These are phyloP conservation scores for Dactylis glomerata DNA, from an alignment of 176 grass and related monocot species.

Conservation along the genomic window DNA sequence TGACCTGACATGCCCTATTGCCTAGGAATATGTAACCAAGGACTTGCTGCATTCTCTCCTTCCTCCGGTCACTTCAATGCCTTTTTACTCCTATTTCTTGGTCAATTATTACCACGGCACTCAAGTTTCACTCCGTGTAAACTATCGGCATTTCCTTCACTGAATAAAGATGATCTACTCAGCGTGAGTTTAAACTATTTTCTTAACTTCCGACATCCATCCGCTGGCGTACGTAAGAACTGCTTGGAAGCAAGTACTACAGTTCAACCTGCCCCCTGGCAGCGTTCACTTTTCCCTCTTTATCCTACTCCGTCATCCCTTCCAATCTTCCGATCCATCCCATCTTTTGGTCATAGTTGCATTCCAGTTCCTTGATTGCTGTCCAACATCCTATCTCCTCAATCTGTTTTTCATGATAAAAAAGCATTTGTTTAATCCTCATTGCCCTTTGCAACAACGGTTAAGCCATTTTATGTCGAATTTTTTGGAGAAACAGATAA, in stretches of 20 bases:
- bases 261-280: constrained; percentile 20
- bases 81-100: constrained; percentile 15
- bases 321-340: neutral
- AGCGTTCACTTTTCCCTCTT: constrained; percentile 8
- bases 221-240: neutral
- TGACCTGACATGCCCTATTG: constrained; percentile 80
- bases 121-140: neutral
- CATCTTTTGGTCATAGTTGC: constrained; percentile 21
- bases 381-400: neutral
- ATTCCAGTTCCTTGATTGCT: neutral
- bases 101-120: constrained; percentile 19
- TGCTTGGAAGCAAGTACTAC: constrained; percentile 18
- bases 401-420: neutral
- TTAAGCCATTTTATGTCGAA: neutral
- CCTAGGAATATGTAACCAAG: constrained; percentile 78
- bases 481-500: neutral
- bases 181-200: neutral
- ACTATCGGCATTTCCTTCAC: neutral
- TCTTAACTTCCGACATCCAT: neutral
- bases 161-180: neutral
- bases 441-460: neutral
- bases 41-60: constrained; percentile 43
- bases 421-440: neutral
- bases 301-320: constrained; percentile 12
- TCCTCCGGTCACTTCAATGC: constrained; percentile 41